Percentiles rank a stretch among this genome's conserved stretches.
phyloP scores from a whole-genome alignment of 129 eudicot genomes.

The Flaveria sonorensis region DNA sequence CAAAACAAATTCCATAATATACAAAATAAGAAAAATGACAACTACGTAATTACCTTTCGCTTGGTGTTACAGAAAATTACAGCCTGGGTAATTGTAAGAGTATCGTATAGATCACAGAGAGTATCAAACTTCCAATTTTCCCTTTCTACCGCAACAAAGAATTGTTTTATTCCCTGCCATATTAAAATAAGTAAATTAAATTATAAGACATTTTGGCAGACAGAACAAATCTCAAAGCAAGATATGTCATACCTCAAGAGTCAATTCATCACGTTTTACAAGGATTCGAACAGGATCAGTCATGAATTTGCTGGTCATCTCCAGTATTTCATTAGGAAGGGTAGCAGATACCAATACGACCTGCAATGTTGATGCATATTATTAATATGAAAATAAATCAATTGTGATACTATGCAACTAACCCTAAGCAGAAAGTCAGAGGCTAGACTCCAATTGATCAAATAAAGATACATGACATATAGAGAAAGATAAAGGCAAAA shows the following conservation, averaged over 20 bases:
- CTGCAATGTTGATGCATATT: conserved; percentile 37
- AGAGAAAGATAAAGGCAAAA: background rate
- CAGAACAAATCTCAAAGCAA: background rate
- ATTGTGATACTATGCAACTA: background rate
- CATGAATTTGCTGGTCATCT: conserved; percentile 95
- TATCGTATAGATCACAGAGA: conserved; percentile 87
- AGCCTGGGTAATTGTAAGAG: conserved; percentile 94
- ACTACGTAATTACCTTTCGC: conserved; percentile 59
- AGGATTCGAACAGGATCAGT: conserved; percentile 97
- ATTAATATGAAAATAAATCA: background rate
- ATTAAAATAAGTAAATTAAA: background rate
- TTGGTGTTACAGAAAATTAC: conserved; percentile 96
- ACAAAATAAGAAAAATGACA: background rate
- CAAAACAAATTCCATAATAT: background rate
- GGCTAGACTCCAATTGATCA: background rate
- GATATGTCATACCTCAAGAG: conserved; percentile 60
- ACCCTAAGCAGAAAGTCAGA: background rate
- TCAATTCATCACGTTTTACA: conserved; percentile 98
- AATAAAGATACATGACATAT: background rate
- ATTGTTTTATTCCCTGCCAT: conserved; percentile 91
- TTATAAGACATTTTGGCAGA: background rate
- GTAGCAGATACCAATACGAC: conserved; percentile 93
- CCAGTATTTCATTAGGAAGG: conserved; percentile 93
- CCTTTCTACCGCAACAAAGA: conserved; percentile 92
- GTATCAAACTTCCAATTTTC: conserved; percentile 99